Percentiles rank a stretch among this genome's conserved stretches.
Conservation (phyloP, 768 basidiomycete genomes). For the Termitomyces sp. region DNA sequence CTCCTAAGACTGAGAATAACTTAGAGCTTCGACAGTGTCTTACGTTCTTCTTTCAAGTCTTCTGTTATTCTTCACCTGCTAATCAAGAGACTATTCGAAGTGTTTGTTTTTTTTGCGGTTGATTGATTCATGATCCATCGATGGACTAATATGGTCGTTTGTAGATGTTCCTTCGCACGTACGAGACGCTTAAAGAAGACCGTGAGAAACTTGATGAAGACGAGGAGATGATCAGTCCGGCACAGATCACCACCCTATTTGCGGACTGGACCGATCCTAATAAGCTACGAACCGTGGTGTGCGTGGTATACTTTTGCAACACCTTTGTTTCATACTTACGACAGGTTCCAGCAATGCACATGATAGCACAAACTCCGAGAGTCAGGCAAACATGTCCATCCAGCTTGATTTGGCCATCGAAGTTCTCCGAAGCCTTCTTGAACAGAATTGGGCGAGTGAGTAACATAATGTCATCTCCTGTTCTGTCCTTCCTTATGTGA, state of each 20-base stretch:
- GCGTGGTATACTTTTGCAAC: neutral
- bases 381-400: conserved; percentile 27
- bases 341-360: conserved; percentile 17
- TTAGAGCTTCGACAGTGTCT: conserved; percentile 84
- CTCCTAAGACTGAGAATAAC: conserved; percentile 77
- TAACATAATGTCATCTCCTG: conserved; percentile 9
- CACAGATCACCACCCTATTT: conserved; percentile 61
- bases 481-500: conserved; percentile 16
- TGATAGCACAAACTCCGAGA: conserved; percentile 24
- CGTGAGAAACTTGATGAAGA: conserved; percentile 53
- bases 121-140: neutral
- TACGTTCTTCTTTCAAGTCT: conserved; percentile 82
- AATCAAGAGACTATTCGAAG: conserved; percentile 76
- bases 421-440: conserved; percentile 38
- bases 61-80: conserved; percentile 71
- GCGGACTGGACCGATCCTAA: conserved; percentile 76
- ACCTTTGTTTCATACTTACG: neutral
- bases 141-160: neutral
- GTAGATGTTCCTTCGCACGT: conserved; percentile 56
- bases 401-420: conserved; percentile 53
- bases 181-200: conserved; percentile 44
- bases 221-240: conserved; percentile 53
- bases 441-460: conserved; percentile 54
- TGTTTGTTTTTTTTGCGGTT: conserved; percentile 32
- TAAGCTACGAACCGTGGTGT: conserved; percentile 41